A percentile compares a stretch with the other conserved stretches of the same genome.
These are phyloP conservation scores for Massarina eburnea DNA, from an alignment of 2,329 filamentous ascomycete species.

Conservation along the genomic window DNA sequence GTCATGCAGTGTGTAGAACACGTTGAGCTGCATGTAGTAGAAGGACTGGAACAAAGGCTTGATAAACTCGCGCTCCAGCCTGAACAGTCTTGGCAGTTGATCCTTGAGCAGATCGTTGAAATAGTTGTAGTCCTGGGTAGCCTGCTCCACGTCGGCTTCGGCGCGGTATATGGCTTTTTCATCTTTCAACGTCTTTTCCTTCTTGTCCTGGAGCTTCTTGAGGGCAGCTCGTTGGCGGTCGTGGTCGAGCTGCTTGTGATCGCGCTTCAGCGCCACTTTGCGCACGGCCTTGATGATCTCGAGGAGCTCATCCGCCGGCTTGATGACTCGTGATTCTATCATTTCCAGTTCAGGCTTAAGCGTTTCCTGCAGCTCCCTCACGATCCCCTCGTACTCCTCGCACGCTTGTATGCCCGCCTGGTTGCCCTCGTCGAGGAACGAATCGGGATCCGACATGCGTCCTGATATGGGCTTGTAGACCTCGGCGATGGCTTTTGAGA, in stretches of 20 bases:
- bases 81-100: constrained; percentile 88
- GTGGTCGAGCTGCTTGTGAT: constrained; percentile 97
- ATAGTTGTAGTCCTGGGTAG: constrained; percentile 95
- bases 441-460: constrained; percentile 88
- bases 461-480: constrained; percentile 98
- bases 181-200: constrained; percentile 93
- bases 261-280: constrained; percentile 83
- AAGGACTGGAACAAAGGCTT: constrained; percentile 97
- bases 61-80: constrained; percentile 90
- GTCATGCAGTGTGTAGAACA: constrained; percentile 98
- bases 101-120: constrained; percentile 98
- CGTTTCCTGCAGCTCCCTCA: constrained; percentile 85
- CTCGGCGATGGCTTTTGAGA: constrained; percentile 92
- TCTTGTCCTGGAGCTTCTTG: constrained; percentile 97
- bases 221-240: constrained; percentile 80
- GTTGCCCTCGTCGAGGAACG: constrained; percentile 79
- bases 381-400: constrained; percentile 92
- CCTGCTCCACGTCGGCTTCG: constrained; percentile 85
- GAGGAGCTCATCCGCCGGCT: constrained; percentile 87
- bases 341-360: constrained; percentile 92
- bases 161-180: constrained; percentile 97
- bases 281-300: constrained; percentile 95
- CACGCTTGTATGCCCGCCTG: constrained; percentile 91
- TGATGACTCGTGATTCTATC: constrained; percentile 90
- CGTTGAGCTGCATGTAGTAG: constrained; percentile 99